Evolutionary conservation across 2,329 filamentous ascomycete species (phyloP).

Genomic region (Fusarium palustre): DNA sequence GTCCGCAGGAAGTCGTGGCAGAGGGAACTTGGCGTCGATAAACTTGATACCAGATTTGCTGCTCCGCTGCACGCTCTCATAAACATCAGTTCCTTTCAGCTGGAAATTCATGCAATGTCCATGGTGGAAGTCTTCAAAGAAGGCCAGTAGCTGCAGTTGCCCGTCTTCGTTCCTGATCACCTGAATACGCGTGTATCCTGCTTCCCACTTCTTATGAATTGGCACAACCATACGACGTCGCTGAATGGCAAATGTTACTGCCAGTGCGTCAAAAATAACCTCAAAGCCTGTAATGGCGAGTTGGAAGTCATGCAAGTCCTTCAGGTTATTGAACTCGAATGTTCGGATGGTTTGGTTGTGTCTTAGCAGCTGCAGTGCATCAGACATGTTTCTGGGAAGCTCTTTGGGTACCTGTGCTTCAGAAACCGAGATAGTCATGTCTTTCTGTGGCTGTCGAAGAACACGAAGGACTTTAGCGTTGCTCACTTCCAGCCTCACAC

Average conservation of each 20-base stretch:
- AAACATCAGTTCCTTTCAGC: constrained; percentile 84
- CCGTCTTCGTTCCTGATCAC: constrained; percentile 78
- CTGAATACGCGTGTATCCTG: constrained; percentile 81
- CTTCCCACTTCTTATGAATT: constrained; percentile 95
- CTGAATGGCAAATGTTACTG: constrained; percentile 81
- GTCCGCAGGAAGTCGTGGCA: constrained; percentile 72
- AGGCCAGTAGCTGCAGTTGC: constrained; percentile 80
- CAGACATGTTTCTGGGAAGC: constrained; percentile 70
- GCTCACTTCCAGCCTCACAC: constrained; percentile 72
- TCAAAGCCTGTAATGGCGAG: constrained; percentile 81
- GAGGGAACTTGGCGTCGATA: constrained; percentile 89
- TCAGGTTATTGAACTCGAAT: constrained; percentile 73
- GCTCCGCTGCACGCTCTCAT: constrained; percentile 74
- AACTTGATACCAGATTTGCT: constrained; percentile 80
- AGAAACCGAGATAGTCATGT: constrained; percentile 80
- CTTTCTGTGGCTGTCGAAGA: constrained; percentile 78
- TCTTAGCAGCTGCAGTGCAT: constrained; percentile 71
- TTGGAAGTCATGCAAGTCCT: constrained; percentile 83
- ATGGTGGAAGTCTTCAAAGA: constrained; percentile 89
- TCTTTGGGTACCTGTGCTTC: constrained; percentile 74
- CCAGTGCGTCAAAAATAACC: constrained; percentile 79
- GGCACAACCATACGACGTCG: constrained; percentile 89
- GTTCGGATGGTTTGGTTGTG: constrained; percentile 75
- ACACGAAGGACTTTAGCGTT: constrained; percentile 73
- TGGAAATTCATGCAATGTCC: constrained; percentile 91